phyloP scores from a whole-genome alignment of 805 yeast genomes.

The Wickerhamomyces hampshirensis region DNA sequence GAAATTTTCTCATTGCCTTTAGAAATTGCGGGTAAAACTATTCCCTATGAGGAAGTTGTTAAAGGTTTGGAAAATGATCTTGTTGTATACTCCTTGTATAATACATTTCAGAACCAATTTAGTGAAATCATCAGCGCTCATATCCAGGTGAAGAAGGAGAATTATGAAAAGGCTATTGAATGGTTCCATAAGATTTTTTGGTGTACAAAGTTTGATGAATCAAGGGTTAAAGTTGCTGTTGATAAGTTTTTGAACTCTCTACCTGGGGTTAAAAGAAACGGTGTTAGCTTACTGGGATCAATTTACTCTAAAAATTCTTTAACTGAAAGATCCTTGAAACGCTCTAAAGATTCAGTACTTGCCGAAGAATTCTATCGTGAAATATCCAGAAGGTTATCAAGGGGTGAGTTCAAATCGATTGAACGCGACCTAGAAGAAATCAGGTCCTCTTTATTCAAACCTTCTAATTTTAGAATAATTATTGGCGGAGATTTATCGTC shows the following conservation, averaged over 20 bases:
- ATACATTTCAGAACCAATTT: constrained; percentile 55
- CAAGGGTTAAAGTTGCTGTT: constrained; percentile 57
- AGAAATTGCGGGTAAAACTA: constrained; percentile 49
- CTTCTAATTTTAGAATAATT: constrained; percentile 59
- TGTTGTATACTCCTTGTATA: constrained; percentile 49
- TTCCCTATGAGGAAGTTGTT: constrained; percentile 75
- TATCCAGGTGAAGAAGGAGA: constrained; percentile 53
- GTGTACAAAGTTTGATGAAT: constrained; percentile 64
- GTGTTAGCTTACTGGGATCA: constrained; percentile 57
- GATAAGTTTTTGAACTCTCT: constrained; percentile 37
- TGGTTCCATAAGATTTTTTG: constrained; percentile 72
- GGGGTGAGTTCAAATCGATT: constrained; percentile 47
- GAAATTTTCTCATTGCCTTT: constrained; percentile 74
- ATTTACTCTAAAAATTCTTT: constrained; percentile 49
- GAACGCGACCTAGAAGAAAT: constrained; percentile 46
- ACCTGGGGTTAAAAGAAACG: constrained; percentile 37
- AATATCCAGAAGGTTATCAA: constrained; percentile 43
- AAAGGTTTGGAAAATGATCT: constrained; percentile 69
- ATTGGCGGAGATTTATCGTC: constrained; percentile 63
- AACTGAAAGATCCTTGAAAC: constrained; percentile 56
- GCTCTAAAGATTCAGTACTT: constrained; percentile 58
- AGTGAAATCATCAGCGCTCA: constrained; percentile 62
- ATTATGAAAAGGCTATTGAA: constrained; percentile 63
- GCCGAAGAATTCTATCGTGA: constrained; percentile 55
- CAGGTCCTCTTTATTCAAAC: constrained; percentile 46